phyloP scores from a whole-genome alignment of 176 grass and related monocot genomes.

The Eleusine coracana region DNA sequence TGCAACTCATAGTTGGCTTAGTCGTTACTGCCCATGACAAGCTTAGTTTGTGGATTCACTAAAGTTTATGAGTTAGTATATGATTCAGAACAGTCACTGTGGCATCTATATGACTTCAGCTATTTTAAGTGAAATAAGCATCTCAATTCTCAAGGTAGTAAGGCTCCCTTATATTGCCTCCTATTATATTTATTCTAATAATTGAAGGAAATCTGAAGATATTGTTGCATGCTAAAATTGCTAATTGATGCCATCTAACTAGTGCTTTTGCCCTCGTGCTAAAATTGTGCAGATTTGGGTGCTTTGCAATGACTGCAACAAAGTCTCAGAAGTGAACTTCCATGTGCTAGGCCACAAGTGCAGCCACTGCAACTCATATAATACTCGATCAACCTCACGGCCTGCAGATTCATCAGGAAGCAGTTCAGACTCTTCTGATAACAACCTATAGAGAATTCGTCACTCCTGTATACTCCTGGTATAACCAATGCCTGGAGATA shows the following conservation, averaged over 20 bases:
- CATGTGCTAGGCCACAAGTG: slow-evolving; percentile 93
- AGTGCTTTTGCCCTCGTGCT: background rate
- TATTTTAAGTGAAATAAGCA: slow-evolving; percentile 6
- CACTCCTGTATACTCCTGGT: background rate
- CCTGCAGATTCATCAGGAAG: slow-evolving; percentile 48
- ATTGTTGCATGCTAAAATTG: background rate
- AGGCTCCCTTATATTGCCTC: background rate
- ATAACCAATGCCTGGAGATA: too few species aligned
- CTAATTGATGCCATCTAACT: slow-evolving; percentile 4
- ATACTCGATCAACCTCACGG: slow-evolving; percentile 61
- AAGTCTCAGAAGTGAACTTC: slow-evolving; percentile 85
- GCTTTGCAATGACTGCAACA: slow-evolving; percentile 93
- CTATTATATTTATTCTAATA: background rate
- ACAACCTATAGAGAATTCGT: slow-evolving; percentile 43
- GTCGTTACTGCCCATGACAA: too few species aligned
- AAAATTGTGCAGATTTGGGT: slow-evolving; percentile 64
- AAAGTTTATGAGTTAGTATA: background rate
- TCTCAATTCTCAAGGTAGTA: background rate
- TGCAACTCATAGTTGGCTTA: background rate
- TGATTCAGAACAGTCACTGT: slow-evolving; percentile 13
- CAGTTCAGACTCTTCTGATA: slow-evolving; percentile 50
- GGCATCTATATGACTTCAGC: background rate
- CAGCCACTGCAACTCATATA: slow-evolving; percentile 82
- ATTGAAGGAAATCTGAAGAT: slow-evolving; percentile 5
- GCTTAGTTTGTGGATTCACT: slow-evolving; percentile 4